Evolutionary conservation across 352 stramenopile species (phyloP), one percentile per base, ranked within the genome.

Genomic region (Phytophthora macrochlamydospora): DNA sequence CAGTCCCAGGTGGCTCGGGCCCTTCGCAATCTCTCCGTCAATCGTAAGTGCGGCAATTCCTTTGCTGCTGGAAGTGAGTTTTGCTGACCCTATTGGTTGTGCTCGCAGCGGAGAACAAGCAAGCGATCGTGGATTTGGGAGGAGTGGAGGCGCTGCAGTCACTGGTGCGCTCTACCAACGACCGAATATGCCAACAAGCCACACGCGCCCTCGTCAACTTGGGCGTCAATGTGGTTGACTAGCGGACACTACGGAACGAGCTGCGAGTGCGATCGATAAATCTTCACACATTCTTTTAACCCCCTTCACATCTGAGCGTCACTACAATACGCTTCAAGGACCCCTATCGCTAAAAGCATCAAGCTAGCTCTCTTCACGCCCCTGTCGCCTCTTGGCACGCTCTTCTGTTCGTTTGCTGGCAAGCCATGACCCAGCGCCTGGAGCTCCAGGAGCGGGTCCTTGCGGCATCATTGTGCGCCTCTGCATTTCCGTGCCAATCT

Each of bases 1-100:
- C 88, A 96, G 65, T 93, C 87, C 37, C 87, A 97, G 73, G 83
- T 93, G 32, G 91, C 90, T 8, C 89, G 94, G 18, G 92, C 94
- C n/a, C 78, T 98, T 42, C 83, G 95, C 46, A 98, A 98, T 59
- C 79, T 98, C 29, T 97, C 90, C 13, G 92, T 98, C 38, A 97
- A 98, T 58, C 79, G 88, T 95, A 85, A 54, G 87, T 88, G 12
- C 29, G 11, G n/a, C 40, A 48, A 2, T 37, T 11, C 18, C 49
- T 30, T 35, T 11, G n/a, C n/a, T 58, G 50, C 54, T 37, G 14
- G 18, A 24, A 24, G 59, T 35, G 4, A 31, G 18, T 62, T 51
- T 4, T 37, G 31, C 33, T 24, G 46, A 24, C 18, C 18, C 18
- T 24, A 24, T 65, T 52, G 13, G 18, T 31, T 51, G 6, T 72